Evolutionary conservation across 164 flowering plant species (phyloP), one percentile per base, ranked within the genome.

Genomic region (Magnolia sinica): DNA sequence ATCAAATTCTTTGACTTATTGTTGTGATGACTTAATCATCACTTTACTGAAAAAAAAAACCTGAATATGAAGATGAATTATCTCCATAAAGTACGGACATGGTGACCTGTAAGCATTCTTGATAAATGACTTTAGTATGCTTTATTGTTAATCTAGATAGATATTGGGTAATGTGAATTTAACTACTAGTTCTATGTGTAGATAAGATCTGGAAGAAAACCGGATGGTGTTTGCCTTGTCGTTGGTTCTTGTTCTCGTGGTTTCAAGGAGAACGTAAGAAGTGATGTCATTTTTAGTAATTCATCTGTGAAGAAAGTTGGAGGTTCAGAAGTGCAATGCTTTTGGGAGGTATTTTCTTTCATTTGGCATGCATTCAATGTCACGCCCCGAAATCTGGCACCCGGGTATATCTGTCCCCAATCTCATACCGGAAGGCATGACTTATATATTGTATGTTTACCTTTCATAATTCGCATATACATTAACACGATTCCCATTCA

Each of bases 201-300:
- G 98, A 89, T 95, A 75, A 87, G 98, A 83, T 70, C 81, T 22
- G 96, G 93, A 77, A 88, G 87, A 83, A 90, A 92, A 83, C 98
- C 98, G 20, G 98, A 95, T 86, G 98, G 98, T 63, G 86, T 89
- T 69, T 95, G 98, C 84, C 93, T 93, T 69, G 98, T 95, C 72
- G 98, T 93, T 82, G 98, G 99, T 68, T 88, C 95, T 79, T 91
- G 98, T 83, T 87, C 88, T 77, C 92, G 91, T 70, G 99, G 99
- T 59, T 93, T 93, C 72, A 85, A 84, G 73, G 84, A 87, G 22
- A 95, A 95, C 73, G 72, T 86, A 68, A 84, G 87, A 73, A 91
- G 98, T 86, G 99, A 95, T 87, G 91, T 93, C 59, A 95, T 95
- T 75, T 95, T 82, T 74, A 88, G 92, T 78, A 95, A 91, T 78